These are phyloP conservation scores for Xylaria sp. DNA, from an alignment of 2,329 filamentous ascomycete genomes.

Conservation along the genomic window DNA sequence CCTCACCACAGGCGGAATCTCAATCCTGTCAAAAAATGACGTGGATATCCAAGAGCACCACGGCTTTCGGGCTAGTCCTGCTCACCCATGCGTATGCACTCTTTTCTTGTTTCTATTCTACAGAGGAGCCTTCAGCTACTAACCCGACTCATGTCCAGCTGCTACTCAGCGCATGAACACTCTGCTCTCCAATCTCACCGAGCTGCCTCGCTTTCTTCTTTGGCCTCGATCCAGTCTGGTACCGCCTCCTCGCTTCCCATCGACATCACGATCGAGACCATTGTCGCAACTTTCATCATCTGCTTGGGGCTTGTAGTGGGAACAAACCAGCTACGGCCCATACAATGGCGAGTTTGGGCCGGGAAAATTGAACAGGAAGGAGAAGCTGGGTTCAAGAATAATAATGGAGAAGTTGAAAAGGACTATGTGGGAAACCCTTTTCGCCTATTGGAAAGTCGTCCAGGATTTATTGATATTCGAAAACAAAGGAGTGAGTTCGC, in stretches of 20 bases:
- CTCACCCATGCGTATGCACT: constrained; percentile 84
- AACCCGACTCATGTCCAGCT: constrained; percentile 63
- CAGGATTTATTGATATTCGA: constrained; percentile 88
- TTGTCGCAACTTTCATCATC: constrained; percentile 82
- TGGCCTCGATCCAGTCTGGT: constrained; percentile 55
- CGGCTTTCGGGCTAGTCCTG: constrained; percentile 78
- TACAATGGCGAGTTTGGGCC: constrained; percentile 84
- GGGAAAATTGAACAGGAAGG: constrained; percentile 85
- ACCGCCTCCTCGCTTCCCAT: constrained; percentile 70
- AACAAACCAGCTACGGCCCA: constrained; percentile 82
- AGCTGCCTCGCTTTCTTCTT: constrained; percentile 58
- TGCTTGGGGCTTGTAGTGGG: constrained; percentile 83
- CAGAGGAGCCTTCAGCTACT: constrained; percentile 24
- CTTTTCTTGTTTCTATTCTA: background rate
- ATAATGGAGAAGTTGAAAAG: constrained; percentile 73
- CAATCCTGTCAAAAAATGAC: constrained; percentile 64
- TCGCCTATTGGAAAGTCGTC: constrained; percentile 78
- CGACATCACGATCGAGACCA: constrained; percentile 88
- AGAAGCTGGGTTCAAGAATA: constrained; percentile 64
- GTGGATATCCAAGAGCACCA: constrained; percentile 75
- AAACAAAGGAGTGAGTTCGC: constrained; percentile 82
- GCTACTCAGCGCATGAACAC: constrained; percentile 96
- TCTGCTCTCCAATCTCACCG: constrained; percentile 74
- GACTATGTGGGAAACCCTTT: constrained; percentile 83
- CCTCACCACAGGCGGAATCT: background rate